Evolutionary conservation across 140 eudicot species (phyloP).

Genomic region (Eryngium alpinum): DNA sequence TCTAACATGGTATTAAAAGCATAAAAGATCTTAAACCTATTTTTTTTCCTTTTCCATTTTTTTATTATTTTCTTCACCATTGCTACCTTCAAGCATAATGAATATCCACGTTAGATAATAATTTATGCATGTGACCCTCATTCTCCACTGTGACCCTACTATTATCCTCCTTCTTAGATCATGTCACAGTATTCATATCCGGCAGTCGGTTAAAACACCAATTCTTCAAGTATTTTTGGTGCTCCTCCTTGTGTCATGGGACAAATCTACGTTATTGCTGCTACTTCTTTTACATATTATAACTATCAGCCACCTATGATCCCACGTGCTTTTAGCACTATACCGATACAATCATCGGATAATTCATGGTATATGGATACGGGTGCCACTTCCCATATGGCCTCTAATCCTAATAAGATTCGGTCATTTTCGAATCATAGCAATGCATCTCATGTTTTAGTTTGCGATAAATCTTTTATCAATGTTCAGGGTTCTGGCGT

Average conservation of each 20-base stretch:
- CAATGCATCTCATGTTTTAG: background rate
- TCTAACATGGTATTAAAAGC: no score
- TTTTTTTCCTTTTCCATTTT: no score
- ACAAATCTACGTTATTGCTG: background rate
- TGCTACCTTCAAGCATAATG: background rate
- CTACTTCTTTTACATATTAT: no score
- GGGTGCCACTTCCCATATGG: no score
- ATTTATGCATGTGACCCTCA: background rate
- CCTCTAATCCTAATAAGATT: background rate
- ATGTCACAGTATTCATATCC: background rate
- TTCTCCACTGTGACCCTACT: background rate
- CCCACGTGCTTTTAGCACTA: background rate
- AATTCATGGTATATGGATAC: no score
- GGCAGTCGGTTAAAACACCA: background rate
- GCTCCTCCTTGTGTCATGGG: background rate
- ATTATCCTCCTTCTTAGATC: background rate
- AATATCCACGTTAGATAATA: background rate
- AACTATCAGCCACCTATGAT: background rate
- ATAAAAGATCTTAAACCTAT: no score
- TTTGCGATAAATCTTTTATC: slow-evolving; percentile 15
- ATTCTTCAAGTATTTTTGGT: background rate
- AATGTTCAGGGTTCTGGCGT: slow-evolving; percentile 3
- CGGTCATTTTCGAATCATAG: background rate
- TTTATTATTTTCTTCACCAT: background rate
- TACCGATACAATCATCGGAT: background rate